Evolutionary conservation across 768 basidiomycete species (phyloP), one percentile per base, ranked within the genome.

Genomic region (Austroboletus eburneus): DNA sequence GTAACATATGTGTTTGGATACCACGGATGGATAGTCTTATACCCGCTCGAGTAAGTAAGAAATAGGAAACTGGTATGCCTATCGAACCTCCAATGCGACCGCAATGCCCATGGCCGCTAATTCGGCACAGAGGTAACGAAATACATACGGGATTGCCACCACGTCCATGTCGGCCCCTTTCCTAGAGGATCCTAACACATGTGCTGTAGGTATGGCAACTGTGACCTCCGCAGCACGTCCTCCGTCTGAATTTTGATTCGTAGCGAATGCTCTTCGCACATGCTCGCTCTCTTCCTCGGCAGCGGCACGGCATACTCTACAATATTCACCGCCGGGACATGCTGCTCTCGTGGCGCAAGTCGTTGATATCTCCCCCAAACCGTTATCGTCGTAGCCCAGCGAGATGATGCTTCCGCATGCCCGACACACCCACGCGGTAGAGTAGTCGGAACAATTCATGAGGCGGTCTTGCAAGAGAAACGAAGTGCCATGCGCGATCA

Each of bases 391-490:
- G 67, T 95, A 98, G 20, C 96, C 96, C 43, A 99, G 76, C 9
- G 94, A 93, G 57, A 98, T 90, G 44, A 99, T 76, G 62, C 90
- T 93, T 16, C 96, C 96, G 63, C 96, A 99, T 2, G 85, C 87
- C 43, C 96, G 80, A 68, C 96, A 99, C 10, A 98, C 94, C 96
- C 96, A 99, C 4, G 96, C 91, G 0, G 93, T 98, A 22, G 96
- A 97, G 68, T 98, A 99, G 69, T 99, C 96, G 22, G 95, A 98
- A 64, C 96, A 99, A 70, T 99, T 99, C 96, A 99, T 98, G 63
- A 99, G 72, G 47, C 96, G 79, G 70, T 99, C 96, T 74, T 99
- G 96, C 20, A 99, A 80, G 33, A 99, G 77, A 84, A 96, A 99
- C 2, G 94, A 93, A 13, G 96, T 96, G 37, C 96, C 96, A 67